A percentile compares a stretch with the other conserved stretches of the same genome.
Conservation (phyloP, 2,329 filamentous ascomycete species). For the Penicillium hordei region DNA sequence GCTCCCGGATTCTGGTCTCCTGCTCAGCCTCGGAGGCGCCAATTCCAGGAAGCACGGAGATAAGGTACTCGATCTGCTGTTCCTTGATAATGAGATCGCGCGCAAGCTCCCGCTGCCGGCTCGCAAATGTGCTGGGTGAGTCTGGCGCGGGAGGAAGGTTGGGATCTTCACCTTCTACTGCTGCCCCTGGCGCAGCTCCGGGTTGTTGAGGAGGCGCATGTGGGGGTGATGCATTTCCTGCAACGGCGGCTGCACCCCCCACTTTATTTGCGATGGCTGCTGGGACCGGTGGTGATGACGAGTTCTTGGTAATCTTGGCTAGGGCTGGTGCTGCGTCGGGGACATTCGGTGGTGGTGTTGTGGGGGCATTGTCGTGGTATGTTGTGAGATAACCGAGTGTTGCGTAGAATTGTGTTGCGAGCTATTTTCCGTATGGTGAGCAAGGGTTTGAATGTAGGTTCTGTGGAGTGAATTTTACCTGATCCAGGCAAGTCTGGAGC, state of each 20-base stretch:
- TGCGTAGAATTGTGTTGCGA: conserved; percentile 54
- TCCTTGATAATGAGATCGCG: conserved; percentile 52
- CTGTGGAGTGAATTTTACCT: conserved; percentile 32
- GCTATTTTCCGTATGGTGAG: conserved; percentile 28
- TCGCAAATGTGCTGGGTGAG: conserved; percentile 43
- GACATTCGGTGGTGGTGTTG: conserved; percentile 33
- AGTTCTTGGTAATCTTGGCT: conserved; percentile 45
- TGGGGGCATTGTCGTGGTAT: conserved; percentile 48
- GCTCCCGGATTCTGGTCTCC: conserved; percentile 42
- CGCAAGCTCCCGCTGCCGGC: conserved; percentile 49
- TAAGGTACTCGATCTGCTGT: conserved; percentile 52
- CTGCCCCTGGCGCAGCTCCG: conserved; percentile 14
- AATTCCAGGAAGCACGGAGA: conserved; percentile 48
- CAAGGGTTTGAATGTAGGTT: neutral
- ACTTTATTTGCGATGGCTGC: conserved; percentile 26
- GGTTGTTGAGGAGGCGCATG: conserved; percentile 26
- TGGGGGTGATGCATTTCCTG: conserved; percentile 21
- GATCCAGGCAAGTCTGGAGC: conserved; percentile 52
- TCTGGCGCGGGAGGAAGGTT: conserved; percentile 42
- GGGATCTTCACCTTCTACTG: conserved; percentile 28
- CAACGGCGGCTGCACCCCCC: conserved; percentile 15
- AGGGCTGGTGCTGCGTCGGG: conserved; percentile 38
- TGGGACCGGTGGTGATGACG: conserved; percentile 36
- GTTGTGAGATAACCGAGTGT: conserved; percentile 50
- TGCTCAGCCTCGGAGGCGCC: conserved; percentile 47